Base-by-base conservation (phyloP, 2,329 filamentous ascomycete species). In the Plenodomus lindquistii region DNA sequence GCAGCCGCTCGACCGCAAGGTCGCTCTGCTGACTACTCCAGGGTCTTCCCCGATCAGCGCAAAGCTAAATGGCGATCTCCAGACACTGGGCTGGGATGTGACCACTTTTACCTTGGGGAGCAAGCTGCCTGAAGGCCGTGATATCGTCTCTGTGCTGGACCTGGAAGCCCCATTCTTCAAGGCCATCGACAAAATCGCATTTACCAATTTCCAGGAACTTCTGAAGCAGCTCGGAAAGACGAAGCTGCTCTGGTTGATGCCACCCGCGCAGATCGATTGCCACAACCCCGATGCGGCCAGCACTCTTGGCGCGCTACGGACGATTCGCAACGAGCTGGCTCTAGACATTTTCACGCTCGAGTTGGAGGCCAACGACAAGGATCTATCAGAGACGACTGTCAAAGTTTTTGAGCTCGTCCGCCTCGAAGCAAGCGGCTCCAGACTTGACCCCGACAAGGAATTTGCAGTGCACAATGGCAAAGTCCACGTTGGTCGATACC, bases 91-190 rank as follows among this genome's bases (percentile, higher is more conserved):
- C 27, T 31, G 27, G 27, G 27, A 31, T 31, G 27, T 31, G 27
- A 31, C 27, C 27, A 31, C 27, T 31, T 31, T 31, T 31, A 31
- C 27, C 27, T 31, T 31, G 27, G 27, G n/a, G n/a, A 31, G 27
- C 27, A 31, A 31, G 27, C 27, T 31, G 27, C 27, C 27, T n/a
- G 27, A 31, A 31, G 42, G 18, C n/a, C 35, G 34, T 20, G 24
- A 42, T 35, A 27, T 22, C 17, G 21, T 42, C 40, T 42, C 40
- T 2, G 15, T 42, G 24, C 24, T 42, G 4, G 40, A 42, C 24
- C 16, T 42, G 17, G 40, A 42, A 2, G 22, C 17, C 20, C 24
- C 24, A 2, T 34, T 35, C 29, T 35, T 42, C 3, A 16, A 35
- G 17, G 17, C 40, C 6, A 22, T 17, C 9, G 31, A 35, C 15